Conservation (phyloP, 192 early-diverging fungal genomes). For the Coemansia sp. region DNA sequence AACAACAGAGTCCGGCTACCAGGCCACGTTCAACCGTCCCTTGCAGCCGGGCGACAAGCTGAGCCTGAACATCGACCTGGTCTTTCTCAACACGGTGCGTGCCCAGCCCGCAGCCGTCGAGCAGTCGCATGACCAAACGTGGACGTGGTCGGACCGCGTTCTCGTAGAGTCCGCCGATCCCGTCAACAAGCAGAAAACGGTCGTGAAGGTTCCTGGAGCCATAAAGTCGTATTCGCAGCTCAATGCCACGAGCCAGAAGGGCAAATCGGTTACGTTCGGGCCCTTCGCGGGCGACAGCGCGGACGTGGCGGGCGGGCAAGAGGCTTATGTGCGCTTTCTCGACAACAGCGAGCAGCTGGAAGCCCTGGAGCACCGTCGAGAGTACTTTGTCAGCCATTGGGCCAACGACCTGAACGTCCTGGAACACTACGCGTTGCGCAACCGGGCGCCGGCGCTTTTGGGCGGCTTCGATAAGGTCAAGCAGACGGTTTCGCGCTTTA, state of each 20-base stretch:
- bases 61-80: conserved; percentile 57
- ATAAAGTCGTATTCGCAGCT: conserved; percentile 16
- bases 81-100: conserved; percentile 44
- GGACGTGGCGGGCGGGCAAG: conserved; percentile 8
- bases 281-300: conserved; percentile 54
- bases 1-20: conserved; percentile 7
- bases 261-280: conserved; percentile 69
- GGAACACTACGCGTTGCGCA: conserved; percentile 74
- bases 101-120: conserved; percentile 57
- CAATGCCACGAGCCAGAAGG: conserved; percentile 33
- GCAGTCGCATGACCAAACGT: conserved; percentile 67
- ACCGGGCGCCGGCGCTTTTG: conserved; percentile 38
- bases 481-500: conserved; percentile 26
- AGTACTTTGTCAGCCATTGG: conserved; percentile 76
- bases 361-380: conserved; percentile 32
- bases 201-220: conserved; percentile 52
- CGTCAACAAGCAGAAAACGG: conserved; percentile 71
- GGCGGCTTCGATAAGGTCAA: conserved; percentile 29
- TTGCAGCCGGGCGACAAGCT: conserved; percentile 60
- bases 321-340: conserved; percentile 64
- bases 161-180: conserved; percentile 67
- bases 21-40: conserved; percentile 21
- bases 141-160: conserved; percentile 60
- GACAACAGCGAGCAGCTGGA: conserved; percentile 68
- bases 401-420: conserved; percentile 74